These are phyloP conservation scores for Neurospora sp. DNA, from an alignment of 495 filamentous ascomycete genomes.

Conservation along the genomic window DNA sequence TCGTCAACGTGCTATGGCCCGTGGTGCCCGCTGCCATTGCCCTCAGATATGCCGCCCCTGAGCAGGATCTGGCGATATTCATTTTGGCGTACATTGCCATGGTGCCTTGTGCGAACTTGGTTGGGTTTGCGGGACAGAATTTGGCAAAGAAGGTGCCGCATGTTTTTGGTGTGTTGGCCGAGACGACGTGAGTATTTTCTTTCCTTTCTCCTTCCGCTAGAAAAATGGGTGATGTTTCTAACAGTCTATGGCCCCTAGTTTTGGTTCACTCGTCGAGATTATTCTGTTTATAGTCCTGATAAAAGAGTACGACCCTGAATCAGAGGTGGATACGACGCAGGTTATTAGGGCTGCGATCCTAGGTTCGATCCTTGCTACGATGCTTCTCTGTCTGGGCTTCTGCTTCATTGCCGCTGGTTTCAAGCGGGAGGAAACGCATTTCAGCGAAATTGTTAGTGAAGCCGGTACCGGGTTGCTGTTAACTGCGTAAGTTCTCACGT, in stretches of 20 bases:
- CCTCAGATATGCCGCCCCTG: slow-evolving; percentile 25
- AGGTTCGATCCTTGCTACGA: slow-evolving; percentile 27
- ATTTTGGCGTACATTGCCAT: slow-evolving; percentile 48
- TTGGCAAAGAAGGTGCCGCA: slow-evolving; percentile 69
- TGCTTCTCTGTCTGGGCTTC: slow-evolving; percentile 30
- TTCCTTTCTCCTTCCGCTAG: neutral
- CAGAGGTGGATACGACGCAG: slow-evolving; percentile 37
- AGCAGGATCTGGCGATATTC: slow-evolving; percentile 41
- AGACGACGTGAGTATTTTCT: slow-evolving; percentile 44
- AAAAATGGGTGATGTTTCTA: neutral
- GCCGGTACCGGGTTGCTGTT: slow-evolving; percentile 71
- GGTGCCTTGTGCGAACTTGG: slow-evolving; percentile 78
- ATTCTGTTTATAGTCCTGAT: slow-evolving; percentile 73
- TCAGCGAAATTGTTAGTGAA: slow-evolving; percentile 70
- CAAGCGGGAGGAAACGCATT: slow-evolving; percentile 51
- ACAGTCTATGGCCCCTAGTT: slow-evolving; percentile 6
- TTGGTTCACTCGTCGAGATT: slow-evolving; percentile 72
- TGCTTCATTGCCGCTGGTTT: slow-evolving; percentile 68
- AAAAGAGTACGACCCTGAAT: neutral
- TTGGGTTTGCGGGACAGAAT: slow-evolving; percentile 78
- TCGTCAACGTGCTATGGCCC: slow-evolving; percentile 43
- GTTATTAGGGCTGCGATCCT: slow-evolving; percentile 53
- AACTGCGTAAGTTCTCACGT: slow-evolving; percentile 46
- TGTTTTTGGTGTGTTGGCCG: slow-evolving; percentile 65
- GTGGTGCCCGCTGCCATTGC: slow-evolving; percentile 44